Evolutionary conservation across 768 basidiomycete species (phyloP).

Genomic region (Rhizopogon vinicolor): DNA sequence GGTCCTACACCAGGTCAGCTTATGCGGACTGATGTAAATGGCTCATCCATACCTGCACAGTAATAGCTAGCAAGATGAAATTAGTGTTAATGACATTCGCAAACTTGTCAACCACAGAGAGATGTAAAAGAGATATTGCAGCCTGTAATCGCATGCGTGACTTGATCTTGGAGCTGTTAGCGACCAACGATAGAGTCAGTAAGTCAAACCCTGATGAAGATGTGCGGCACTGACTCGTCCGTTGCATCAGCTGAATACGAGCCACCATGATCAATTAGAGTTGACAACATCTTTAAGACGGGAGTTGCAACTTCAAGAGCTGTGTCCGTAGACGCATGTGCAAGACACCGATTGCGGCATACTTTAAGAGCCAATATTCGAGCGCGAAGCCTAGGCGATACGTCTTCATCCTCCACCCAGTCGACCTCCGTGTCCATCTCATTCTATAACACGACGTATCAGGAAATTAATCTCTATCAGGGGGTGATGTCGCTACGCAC

Average conservation of each 20-base stretch:
- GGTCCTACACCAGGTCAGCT: constrained; percentile 50
- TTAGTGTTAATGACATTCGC: constrained; percentile 50
- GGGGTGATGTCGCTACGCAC: constrained; percentile 30
- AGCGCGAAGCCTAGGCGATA: constrained; percentile 56
- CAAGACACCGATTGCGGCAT: constrained; percentile 74
- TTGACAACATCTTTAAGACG: constrained; percentile 69
- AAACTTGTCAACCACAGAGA: constrained; percentile 58
- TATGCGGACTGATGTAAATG: neutral
- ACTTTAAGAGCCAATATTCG: constrained; percentile 79
- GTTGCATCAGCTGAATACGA: constrained; percentile 50
- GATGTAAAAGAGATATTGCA: constrained; percentile 72
- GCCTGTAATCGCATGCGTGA: constrained; percentile 83
- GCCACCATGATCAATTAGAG: constrained; percentile 67
- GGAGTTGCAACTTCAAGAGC: constrained; percentile 69
- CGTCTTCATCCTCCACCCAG: constrained; percentile 69
- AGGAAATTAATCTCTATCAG: neutral
- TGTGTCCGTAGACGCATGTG: constrained; percentile 52
- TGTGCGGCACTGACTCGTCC: constrained; percentile 40
- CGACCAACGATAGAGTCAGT: constrained; percentile 8
- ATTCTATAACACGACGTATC: constrained; percentile 32
- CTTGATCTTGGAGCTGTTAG: constrained; percentile 51
- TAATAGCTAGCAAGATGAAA: constrained; percentile 68
- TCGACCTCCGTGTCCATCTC: constrained; percentile 60
- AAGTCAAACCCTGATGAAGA: neutral
- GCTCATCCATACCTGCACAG: constrained; percentile 63